phyloP scores from a whole-genome alignment of 129 eudicot species.

The Tagetes erecta region DNA sequence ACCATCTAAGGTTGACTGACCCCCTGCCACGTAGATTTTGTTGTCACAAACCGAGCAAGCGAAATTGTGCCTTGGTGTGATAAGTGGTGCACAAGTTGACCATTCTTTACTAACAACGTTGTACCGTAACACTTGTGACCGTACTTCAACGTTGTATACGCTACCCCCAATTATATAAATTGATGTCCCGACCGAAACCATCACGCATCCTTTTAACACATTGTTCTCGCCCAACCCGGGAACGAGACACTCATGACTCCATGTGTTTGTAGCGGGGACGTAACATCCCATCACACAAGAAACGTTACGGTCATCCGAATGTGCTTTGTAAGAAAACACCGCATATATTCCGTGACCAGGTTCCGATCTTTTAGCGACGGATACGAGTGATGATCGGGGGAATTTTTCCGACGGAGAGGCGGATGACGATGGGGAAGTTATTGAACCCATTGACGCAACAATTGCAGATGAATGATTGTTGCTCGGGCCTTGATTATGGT shows the following conservation, averaged over 20 bases:
- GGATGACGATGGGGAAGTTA: slow-evolving; percentile 39
- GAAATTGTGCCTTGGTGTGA: slow-evolving; percentile 49
- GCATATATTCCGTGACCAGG: slow-evolving; percentile 31
- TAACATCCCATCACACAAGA: slow-evolving; percentile 43
- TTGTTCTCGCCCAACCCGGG: slow-evolving; percentile 37
- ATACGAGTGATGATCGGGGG: slow-evolving; percentile 21
- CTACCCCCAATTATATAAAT: slow-evolving; percentile 60
- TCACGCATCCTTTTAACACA: slow-evolving; percentile 46
- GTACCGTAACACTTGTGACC: slow-evolving; percentile 41
- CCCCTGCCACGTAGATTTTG: slow-evolving; percentile 57
- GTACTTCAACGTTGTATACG: slow-evolving; percentile 35
- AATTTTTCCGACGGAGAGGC: slow-evolving; percentile 10
- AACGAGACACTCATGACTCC: slow-evolving; percentile 40
- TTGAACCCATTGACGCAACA: slow-evolving; percentile 45
- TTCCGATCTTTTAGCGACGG: slow-evolving; percentile 19
- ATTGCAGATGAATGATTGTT: slow-evolving; percentile 20
- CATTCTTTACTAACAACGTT: slow-evolving; percentile 41
- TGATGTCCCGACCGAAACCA: slow-evolving; percentile 39
- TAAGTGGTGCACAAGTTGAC: slow-evolving; percentile 47
- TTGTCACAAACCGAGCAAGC: slow-evolving; percentile 44
- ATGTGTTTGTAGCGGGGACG: slow-evolving; percentile 35
- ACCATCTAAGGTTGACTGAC: slow-evolving; percentile 39
- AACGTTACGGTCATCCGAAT: slow-evolving; percentile 13
- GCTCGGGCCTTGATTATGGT: slow-evolving; percentile 22
- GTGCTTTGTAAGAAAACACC: slow-evolving; percentile 34